phyloP scores from a whole-genome alignment of 768 basidiomycete genomes.

The Lepiota venenata region DNA sequence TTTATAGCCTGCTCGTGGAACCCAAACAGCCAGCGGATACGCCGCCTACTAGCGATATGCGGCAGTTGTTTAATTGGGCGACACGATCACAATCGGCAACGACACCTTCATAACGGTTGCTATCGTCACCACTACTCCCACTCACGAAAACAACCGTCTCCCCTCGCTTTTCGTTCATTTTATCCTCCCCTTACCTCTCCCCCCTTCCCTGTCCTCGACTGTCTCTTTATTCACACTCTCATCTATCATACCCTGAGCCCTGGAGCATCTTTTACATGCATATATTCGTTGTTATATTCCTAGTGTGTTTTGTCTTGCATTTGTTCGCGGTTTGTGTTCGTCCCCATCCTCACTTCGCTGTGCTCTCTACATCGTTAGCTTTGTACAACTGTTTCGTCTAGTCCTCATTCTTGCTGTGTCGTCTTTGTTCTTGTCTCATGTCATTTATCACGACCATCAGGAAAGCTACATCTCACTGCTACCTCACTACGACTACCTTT shows the following conservation, averaged over 20 bases:
- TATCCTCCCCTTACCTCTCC: not conserved
- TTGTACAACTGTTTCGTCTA: not conserved
- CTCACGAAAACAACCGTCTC: slow-evolving; percentile 14
- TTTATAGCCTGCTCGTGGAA: slow-evolving; percentile 70
- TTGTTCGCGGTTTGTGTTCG: not conserved
- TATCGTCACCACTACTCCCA: slow-evolving; percentile 11
- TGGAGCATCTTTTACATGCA: slow-evolving; percentile 15
- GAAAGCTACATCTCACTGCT: too few species aligned
- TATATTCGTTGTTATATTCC: slow-evolving; percentile 12
- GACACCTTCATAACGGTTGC: slow-evolving; percentile 24
- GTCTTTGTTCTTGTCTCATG: not conserved
- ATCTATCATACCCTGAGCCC: slow-evolving; percentile 11
- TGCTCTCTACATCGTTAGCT: not conserved
- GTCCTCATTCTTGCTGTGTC: not conserved
- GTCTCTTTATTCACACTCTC: not conserved
- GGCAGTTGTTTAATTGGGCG: slow-evolving; percentile 79
- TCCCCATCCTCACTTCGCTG: too few species aligned
- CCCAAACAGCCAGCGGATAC: slow-evolving; percentile 77
- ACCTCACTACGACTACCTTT: slow-evolving; percentile 15
- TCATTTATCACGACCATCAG: not conserved
- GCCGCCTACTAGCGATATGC: slow-evolving; percentile 63
- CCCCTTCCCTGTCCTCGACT: not conserved
- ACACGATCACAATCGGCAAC: slow-evolving; percentile 50
- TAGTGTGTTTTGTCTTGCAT: slow-evolving; percentile 15
- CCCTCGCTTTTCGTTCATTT: not conserved